phyloP scores from a whole-genome alignment of 2,329 filamentous ascomycete species.

The Monosporascus sp. region DNA sequence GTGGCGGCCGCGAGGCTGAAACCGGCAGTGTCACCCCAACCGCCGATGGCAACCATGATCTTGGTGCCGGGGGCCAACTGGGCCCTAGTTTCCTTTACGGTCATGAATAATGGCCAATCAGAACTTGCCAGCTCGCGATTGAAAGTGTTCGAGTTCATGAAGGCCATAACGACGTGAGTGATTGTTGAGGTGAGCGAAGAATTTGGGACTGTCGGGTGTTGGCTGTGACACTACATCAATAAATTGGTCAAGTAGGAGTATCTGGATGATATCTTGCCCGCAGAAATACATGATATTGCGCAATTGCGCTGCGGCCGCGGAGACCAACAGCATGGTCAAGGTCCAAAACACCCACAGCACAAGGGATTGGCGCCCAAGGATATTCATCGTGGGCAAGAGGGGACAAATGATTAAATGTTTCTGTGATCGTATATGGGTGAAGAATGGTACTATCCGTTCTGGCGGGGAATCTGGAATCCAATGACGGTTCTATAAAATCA shows the following conservation, averaged over 20 bases:
- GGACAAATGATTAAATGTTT: background rate
- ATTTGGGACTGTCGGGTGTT: slow-evolving; percentile 10
- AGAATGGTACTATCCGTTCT: too few relatives aligned
- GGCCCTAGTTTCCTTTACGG: slow-evolving; percentile 40
- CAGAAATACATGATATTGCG: slow-evolving; percentile 14
- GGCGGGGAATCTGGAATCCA: too few relatives aligned
- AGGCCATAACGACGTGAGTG: slow-evolving; percentile 47
- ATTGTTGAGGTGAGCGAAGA: slow-evolving; percentile 33
- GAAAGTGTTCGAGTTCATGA: slow-evolving; percentile 43
- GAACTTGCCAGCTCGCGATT: slow-evolving; percentile 34
- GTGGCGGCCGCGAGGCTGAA: slow-evolving; percentile 44
- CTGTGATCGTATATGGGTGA: background rate
- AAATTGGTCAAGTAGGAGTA: background rate
- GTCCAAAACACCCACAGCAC: background rate
- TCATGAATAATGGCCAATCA: slow-evolving; percentile 45
- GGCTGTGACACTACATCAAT: slow-evolving; percentile 1
- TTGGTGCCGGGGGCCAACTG: slow-evolving; percentile 50
- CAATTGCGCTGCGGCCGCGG: background rate
- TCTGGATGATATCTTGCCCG: slow-evolving; percentile 2
- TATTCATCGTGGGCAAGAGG: background rate
- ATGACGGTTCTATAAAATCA: too few relatives aligned
- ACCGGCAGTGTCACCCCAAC: slow-evolving; percentile 65
- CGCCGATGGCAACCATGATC: slow-evolving; percentile 66
- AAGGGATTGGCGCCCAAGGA: background rate
- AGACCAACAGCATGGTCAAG: background rate